A percentile compares a stretch with the other conserved stretches of the same genome.
Conservation (phyloP, 208 protist species). For the Acanthamoeba lenticulata region DNA sequence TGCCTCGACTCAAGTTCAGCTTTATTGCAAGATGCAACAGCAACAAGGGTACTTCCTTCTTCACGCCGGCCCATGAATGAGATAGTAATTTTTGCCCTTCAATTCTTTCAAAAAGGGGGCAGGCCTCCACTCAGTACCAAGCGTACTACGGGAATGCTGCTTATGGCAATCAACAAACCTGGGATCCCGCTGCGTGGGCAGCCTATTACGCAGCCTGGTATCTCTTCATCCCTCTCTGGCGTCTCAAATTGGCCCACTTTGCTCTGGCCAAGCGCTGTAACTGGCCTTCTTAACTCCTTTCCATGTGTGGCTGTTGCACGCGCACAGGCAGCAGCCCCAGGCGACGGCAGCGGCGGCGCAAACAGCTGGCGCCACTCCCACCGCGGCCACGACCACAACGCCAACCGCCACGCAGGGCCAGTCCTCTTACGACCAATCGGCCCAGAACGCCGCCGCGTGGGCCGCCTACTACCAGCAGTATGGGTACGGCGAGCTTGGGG, state of each 20-base stretch:
- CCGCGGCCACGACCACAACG: not conserved
- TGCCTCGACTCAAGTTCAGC: no score
- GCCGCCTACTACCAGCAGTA: conserved; percentile 38
- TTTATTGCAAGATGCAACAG: no score
- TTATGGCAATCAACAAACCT: not conserved
- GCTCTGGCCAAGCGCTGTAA: not conserved
- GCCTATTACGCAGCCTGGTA: conserved; percentile 49
- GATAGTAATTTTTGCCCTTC: not conserved
- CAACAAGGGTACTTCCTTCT: no score
- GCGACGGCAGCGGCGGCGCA: not conserved
- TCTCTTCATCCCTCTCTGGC: not conserved
- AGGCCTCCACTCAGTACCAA: not conserved
- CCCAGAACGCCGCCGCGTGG: not conserved
- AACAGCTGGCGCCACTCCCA: not conserved
- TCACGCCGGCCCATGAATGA: not conserved
- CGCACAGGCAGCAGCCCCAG: not conserved
- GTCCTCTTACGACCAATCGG: not conserved
- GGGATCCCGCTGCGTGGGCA: not conserved
- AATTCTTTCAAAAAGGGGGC: not conserved
- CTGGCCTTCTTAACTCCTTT: not conserved
- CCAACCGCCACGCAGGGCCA: not conserved
- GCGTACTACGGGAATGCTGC: not conserved
- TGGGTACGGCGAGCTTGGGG: not conserved
- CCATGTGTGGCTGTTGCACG: not conserved
- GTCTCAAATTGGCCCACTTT: not conserved